Evolutionary conservation across 1,139 yeast genomes (phyloP).

Genomic region (Zygosaccharomyces sapae): DNA sequence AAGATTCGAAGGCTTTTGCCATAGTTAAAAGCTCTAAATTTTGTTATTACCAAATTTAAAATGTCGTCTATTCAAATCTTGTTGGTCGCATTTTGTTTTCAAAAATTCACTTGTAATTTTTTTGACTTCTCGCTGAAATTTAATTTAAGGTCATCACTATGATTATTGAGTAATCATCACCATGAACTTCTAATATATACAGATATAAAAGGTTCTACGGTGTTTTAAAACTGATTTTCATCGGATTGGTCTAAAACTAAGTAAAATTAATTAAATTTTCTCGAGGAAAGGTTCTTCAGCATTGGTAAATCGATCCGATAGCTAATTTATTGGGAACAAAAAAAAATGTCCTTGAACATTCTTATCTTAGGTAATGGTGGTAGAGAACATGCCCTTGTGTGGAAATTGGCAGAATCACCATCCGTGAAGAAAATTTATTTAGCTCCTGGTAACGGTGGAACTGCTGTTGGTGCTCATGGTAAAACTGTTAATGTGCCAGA

Average conservation of each 20-base stretch:
- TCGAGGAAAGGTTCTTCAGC: background rate
- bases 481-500: slow-evolving; percentile 65
- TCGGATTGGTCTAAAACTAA: background rate
- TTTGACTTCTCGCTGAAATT: slow-evolving; percentile 5
- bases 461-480: slow-evolving; percentile 44
- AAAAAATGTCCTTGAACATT: slow-evolving; percentile 50
- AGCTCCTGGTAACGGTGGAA: slow-evolving; percentile 98
- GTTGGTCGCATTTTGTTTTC: too few relatives aligned
- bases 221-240: background rate
- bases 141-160: slow-evolving; percentile 6
- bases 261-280: background rate
- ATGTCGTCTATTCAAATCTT: too few relatives aligned
- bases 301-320: background rate
- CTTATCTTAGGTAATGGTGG: slow-evolving; percentile 97
- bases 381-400: slow-evolving; percentile 94
- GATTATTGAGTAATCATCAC: background rate
- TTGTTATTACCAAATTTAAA: too few relatives aligned
- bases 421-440: slow-evolving; percentile 71
- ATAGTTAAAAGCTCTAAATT: too few relatives aligned
- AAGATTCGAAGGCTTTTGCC: too few relatives aligned
- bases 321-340: background rate
- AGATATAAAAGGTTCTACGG: background rate
- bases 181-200: background rate
- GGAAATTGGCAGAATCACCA: slow-evolving; percentile 82
- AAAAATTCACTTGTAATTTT: background rate